phyloP scores from a whole-genome alignment of 2,329 filamentous ascomycete genomes.

The Alternaria arborescens region DNA sequence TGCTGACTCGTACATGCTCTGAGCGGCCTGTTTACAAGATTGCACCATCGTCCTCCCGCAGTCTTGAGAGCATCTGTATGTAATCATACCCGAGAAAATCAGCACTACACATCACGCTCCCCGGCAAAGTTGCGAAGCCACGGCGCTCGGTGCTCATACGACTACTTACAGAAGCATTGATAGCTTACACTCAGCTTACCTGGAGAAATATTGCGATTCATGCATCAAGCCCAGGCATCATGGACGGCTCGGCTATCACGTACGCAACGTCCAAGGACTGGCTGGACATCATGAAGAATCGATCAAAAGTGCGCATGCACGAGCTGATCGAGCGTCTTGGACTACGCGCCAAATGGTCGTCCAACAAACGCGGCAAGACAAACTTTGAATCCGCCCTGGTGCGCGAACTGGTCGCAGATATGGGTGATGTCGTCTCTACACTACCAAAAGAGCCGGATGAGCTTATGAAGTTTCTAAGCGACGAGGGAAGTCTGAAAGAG shows the following conservation, averaged over 20 bases:
- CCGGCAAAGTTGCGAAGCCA: conserved; percentile 4
- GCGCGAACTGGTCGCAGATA: conserved; percentile 46
- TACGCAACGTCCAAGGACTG: conserved; percentile 48
- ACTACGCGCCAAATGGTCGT: conserved; percentile 48
- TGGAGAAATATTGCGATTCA: conserved; percentile 12
- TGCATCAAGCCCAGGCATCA: conserved; percentile 21
- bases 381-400: conserved; percentile 49
- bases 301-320: conserved; percentile 48
- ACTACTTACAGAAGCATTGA: background rate
- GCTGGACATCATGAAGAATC: conserved; percentile 50
- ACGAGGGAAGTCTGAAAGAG: conserved; percentile 39
- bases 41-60: conserved; percentile 4
- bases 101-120: conserved; percentile 20
- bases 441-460: conserved; percentile 48
- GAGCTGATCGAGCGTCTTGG: conserved; percentile 49
- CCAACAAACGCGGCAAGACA: conserved; percentile 50
- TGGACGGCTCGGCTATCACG: conserved; percentile 38
- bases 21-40: conserved; percentile 3
- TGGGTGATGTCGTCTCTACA: conserved; percentile 43
- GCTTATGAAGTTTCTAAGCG: conserved; percentile 38
- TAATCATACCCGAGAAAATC: conserved; percentile 25
- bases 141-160: conserved; percentile 1
- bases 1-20: conserved; percentile 3
- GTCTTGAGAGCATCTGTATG: conserved; percentile 22
- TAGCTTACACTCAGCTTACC: background rate